Percentiles rank a stretch among this genome's conserved stretches.
These are phyloP conservation scores for Histomonas meleagridis DNA, from an alignment of 208 protist genomes.

Conservation along the genomic window DNA sequence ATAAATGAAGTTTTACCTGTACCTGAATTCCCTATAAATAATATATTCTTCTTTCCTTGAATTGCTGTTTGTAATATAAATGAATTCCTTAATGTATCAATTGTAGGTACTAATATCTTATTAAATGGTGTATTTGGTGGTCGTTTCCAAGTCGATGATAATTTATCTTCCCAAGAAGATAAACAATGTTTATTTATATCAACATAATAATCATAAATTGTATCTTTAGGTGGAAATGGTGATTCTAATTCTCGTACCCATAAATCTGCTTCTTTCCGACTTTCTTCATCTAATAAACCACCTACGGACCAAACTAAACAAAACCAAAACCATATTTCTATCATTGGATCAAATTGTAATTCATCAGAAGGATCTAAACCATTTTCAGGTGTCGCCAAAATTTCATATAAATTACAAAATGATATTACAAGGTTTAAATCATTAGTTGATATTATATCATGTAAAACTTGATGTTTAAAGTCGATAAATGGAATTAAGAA, in stretches of 20 bases:
- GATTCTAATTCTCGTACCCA: slow-evolving; percentile 79
- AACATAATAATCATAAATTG: slow-evolving; percentile 88
- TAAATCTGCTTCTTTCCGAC: slow-evolving; percentile 72
- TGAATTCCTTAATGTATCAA: slow-evolving; percentile 81
- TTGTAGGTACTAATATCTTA: slow-evolving; percentile 82
- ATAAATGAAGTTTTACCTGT: slow-evolving; percentile 85
- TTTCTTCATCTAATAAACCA: slow-evolving; percentile 69
- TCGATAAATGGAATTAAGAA: background rate
- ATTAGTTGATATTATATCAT: background rate
- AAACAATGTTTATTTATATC: slow-evolving; percentile 70
- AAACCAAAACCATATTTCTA: slow-evolving; percentile 81
- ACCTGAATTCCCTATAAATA: slow-evolving; percentile 81
- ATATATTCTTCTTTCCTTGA: slow-evolving; percentile 63
- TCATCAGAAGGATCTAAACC: slow-evolving; percentile 63
- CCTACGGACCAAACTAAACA: slow-evolving; percentile 81
- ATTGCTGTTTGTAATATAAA: slow-evolving; percentile 77
- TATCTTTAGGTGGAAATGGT: slow-evolving; percentile 77
- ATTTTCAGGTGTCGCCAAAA: slow-evolving; percentile 15
- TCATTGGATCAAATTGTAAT: slow-evolving; percentile 69
- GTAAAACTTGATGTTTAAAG: slow-evolving; percentile 9
- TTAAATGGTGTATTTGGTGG: slow-evolving; percentile 72
- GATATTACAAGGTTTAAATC: background rate
- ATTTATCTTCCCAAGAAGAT: slow-evolving; percentile 76
- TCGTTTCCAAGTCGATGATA: slow-evolving; percentile 62
- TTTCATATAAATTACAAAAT: slow-evolving; percentile 29